Percentiles rank a stretch among this genome's conserved stretches.
phyloP scores from a whole-genome alignment of 2,329 filamentous ascomycete genomes.

The Aureobasidium sp. region DNA sequence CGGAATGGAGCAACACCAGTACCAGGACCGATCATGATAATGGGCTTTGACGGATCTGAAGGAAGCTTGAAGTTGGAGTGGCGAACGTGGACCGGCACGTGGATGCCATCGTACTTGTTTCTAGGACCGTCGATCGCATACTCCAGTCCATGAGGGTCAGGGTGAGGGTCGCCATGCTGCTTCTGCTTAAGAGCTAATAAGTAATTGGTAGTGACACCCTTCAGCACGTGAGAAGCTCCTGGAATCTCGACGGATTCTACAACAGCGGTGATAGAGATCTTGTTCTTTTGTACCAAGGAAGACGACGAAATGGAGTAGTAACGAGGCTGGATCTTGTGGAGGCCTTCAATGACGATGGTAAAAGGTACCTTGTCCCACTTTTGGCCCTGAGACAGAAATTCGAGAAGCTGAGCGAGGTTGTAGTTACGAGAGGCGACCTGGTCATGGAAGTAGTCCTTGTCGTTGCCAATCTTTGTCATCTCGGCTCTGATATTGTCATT shows the following conservation, averaged over 20 bases:
- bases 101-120: conserved; percentile 95
- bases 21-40: conserved; percentile 94
- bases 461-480: conserved; percentile 77
- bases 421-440: conserved; percentile 73
- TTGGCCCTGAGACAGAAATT: conserved; percentile 61
- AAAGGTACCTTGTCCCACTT: conserved; percentile 84
- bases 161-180: conserved; percentile 79
- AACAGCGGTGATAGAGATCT: conserved; percentile 89
- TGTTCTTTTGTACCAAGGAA: conserved; percentile 85
- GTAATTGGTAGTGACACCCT: conserved; percentile 96
- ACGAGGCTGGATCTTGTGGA: conserved; percentile 91
- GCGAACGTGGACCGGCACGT: conserved; percentile 89
- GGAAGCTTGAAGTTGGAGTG: conserved; percentile 99
- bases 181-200: conserved; percentile 91
- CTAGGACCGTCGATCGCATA: conserved; percentile 84
- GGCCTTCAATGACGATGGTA: conserved; percentile 84
- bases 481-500: conserved; percentile 77
- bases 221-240: conserved; percentile 69
- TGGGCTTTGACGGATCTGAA: conserved; percentile 83
- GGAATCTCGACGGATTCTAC: conserved; percentile 77
- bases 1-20: conserved; percentile 96
- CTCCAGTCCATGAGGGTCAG: conserved; percentile 72
- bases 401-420: conserved; percentile 82
- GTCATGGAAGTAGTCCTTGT: conserved; percentile 92
- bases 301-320: conserved; percentile 99